Evolutionary conservation across 176 grass and related monocot genomes (phyloP).

Genomic region (Carex myosuroides): DNA sequence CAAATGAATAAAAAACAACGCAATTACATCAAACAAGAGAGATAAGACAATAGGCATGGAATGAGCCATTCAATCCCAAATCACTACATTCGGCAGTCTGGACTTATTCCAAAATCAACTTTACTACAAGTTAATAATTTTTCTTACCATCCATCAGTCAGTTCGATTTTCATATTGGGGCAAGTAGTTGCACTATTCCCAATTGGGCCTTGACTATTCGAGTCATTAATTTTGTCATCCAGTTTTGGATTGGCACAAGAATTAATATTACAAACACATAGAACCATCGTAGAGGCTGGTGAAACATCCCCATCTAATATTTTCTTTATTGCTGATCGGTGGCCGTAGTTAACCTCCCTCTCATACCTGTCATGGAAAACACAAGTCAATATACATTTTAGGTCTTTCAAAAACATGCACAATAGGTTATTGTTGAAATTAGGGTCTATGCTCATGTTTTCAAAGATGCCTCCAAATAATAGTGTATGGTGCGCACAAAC

Average conservation of each 20-base stretch:
- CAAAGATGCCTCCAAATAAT: not conserved
- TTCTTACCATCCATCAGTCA: constrained; percentile 88
- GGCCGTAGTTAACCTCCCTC: constrained; percentile 82
- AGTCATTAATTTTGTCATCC: constrained; percentile 26
- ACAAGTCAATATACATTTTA: not conserved
- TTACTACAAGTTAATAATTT: constrained; percentile 1
- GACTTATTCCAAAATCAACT: constrained; percentile 2
- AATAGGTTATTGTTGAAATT: not conserved
- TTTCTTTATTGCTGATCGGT: constrained; percentile 81
- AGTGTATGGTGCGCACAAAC: not conserved
- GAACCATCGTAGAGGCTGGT: constrained; percentile 81
- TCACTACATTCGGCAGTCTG: not conserved
- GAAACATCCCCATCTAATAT: constrained; percentile 87
- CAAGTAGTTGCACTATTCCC: constrained; percentile 29
- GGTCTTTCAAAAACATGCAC: not conserved
- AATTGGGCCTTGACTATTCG: constrained; percentile 17
- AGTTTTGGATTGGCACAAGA: constrained; percentile 36
- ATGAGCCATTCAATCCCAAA: not conserved
- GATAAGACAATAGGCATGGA: not conserved
- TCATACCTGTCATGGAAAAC: constrained; percentile 49
- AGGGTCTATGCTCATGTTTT: not conserved
- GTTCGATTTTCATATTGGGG: constrained; percentile 41
- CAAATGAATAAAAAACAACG: not conserved
- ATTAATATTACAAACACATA: constrained; percentile 84
- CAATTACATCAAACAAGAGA: not conserved